phyloP scores from a whole-genome alignment of 495 filamentous ascomycete species.

The Usnea hakonensis region DNA sequence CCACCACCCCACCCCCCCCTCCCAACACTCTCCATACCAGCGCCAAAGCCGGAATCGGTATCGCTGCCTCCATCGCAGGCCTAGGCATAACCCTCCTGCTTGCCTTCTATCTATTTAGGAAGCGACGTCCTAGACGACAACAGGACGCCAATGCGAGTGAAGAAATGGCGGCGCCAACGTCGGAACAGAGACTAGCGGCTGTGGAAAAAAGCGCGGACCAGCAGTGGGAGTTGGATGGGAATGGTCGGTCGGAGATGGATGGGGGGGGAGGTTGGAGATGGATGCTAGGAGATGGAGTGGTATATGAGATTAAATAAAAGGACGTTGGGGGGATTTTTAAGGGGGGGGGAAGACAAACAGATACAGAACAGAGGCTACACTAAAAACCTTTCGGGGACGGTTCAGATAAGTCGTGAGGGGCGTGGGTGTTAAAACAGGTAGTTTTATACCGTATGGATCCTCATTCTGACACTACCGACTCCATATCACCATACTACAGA shows the following conservation, averaged over 20 bases:
- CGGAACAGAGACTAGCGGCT: background rate
- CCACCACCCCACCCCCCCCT: background rate
- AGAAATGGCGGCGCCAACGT: background rate
- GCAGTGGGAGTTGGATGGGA: background rate
- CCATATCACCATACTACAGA: no score
- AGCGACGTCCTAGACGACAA: background rate
- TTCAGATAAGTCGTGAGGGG: no score
- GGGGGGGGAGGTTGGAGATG: background rate
- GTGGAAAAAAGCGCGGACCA: background rate
- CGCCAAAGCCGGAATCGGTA: background rate
- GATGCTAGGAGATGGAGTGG: no score
- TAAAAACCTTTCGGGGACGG: no score
- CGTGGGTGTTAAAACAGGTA: no score
- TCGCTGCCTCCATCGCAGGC: background rate
- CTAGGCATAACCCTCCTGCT: background rate
- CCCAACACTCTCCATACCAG: background rate
- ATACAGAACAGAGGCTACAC: no score
- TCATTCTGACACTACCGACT: no score
- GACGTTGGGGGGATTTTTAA: no score
- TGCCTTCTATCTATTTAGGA: background rate
- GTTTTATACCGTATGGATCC: no score
- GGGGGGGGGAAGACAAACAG: no score
- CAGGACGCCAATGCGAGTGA: background rate
- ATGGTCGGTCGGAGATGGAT: background rate
- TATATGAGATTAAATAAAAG: no score